A percentile compares a stretch with the other conserved stretches of the same genome.
phyloP scores from a whole-genome alignment of 345 rosid species.

The Eucalyptus rudis region DNA sequence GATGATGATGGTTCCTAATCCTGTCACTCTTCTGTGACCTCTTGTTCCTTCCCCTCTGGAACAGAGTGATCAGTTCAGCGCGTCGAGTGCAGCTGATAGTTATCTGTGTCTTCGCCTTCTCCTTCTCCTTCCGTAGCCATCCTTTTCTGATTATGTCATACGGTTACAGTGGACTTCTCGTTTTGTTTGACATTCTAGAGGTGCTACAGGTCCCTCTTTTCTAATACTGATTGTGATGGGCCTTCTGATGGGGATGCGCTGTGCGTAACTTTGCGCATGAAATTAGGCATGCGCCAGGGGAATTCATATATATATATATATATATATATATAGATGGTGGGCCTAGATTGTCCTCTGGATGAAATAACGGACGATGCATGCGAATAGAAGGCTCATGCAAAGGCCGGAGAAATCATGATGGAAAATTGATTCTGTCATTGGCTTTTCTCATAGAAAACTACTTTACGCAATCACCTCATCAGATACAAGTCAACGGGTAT shows the following conservation, averaged over 20 bases:
- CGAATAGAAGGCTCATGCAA: background rate
- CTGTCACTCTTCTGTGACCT: background rate
- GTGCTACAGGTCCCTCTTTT: background rate
- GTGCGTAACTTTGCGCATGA: no score
- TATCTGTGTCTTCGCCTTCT: background rate
- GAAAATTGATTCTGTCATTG: background rate
- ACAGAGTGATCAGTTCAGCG: constrained; percentile 26
- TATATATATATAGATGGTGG: background rate
- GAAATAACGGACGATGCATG: background rate
- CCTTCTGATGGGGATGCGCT: background rate
- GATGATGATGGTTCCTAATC: constrained; percentile 44
- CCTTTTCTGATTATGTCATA: background rate
- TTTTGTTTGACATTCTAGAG: background rate
- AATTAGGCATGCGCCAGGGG: background rate
- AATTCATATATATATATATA: background rate
- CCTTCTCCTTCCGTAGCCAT: background rate
- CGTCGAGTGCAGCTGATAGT: constrained; percentile 31
- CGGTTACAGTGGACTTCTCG: background rate
- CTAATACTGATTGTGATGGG: background rate
- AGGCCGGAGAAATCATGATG: background rate
- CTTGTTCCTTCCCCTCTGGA: constrained; percentile 23
- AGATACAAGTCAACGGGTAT: background rate
- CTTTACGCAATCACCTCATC: background rate
- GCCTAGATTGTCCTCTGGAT: background rate
- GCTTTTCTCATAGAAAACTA: background rate